Evolutionary conservation across 805 yeast species (phyloP).

Genomic region (Ogataea henricii): DNA sequence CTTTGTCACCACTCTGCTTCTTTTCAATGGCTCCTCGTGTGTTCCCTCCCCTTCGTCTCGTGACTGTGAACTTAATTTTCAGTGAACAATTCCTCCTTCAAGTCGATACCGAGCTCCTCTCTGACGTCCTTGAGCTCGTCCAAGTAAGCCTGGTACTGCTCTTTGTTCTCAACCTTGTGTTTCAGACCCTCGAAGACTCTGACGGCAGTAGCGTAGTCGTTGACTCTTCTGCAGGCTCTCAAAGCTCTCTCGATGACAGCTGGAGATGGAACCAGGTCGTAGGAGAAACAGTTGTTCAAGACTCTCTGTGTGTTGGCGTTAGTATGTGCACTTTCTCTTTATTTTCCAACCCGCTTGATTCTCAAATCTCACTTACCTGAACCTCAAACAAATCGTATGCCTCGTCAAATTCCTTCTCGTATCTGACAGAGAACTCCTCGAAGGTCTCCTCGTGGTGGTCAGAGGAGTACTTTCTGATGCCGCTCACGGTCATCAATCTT

Average conservation of each 20-base stretch:
- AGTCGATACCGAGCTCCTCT: slow-evolving; percentile 88
- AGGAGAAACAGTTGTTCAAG: slow-evolving; percentile 95
- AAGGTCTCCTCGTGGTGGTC: slow-evolving; percentile 86
- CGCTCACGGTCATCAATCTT: slow-evolving; percentile 24
- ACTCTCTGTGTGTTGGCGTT: slow-evolving; percentile 59
- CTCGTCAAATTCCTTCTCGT: slow-evolving; percentile 93
- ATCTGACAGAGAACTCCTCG: slow-evolving; percentile 89
- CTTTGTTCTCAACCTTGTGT: slow-evolving; percentile 92
- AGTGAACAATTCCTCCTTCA: slow-evolving; percentile 82
- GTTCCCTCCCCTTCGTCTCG: slow-evolving; percentile 9
- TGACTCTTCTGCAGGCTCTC: slow-evolving; percentile 97
- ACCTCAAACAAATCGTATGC: slow-evolving; percentile 87
- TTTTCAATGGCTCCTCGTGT: slow-evolving; percentile 4
- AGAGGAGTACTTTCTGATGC: slow-evolving; percentile 67
- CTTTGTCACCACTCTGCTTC: slow-evolving; percentile 6
- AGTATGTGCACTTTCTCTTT: slow-evolving; percentile 25
- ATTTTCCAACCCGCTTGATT: too few species aligned
- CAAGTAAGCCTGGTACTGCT: slow-evolving; percentile 93
- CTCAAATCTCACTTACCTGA: slow-evolving; percentile 41
- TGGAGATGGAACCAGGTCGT: slow-evolving; percentile 98
- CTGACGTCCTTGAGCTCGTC: slow-evolving; percentile 91
- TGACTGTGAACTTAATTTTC: slow-evolving; percentile 20
- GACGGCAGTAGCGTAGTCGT: slow-evolving; percentile 97
- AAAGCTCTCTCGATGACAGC: slow-evolving; percentile 93
- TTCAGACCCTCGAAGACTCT: slow-evolving; percentile 97